Conservation (phyloP, 1,284 basidiomycete genomes). For the Hemileccinum hortonii region DNA sequence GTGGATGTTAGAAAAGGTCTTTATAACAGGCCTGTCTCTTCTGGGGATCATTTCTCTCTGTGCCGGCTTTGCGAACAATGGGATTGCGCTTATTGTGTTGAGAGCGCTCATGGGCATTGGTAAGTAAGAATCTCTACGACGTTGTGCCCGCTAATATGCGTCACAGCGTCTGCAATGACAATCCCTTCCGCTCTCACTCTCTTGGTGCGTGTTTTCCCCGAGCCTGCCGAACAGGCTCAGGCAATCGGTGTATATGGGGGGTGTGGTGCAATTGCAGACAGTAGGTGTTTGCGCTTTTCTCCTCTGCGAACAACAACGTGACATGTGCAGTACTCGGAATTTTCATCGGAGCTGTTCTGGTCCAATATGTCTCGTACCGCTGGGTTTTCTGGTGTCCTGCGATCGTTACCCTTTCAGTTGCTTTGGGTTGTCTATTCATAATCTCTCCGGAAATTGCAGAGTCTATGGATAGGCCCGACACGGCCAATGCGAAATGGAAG, state of each 20-base stretch:
- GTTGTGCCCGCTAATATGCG: slow-evolving; percentile 2
- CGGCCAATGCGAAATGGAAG: slow-evolving; percentile 18
- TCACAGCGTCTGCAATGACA: slow-evolving; percentile 41
- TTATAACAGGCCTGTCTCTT: slow-evolving; percentile 33
- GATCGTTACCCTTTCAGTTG: slow-evolving; percentile 38
- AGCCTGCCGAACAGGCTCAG: slow-evolving; percentile 44
- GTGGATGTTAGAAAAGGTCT: slow-evolving; percentile 19
- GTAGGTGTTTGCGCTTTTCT: slow-evolving; percentile 26
- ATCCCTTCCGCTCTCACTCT: slow-evolving; percentile 50
- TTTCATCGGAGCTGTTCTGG: slow-evolving; percentile 36
- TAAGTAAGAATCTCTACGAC: slow-evolving; percentile 8
- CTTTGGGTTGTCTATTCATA: slow-evolving; percentile 33
- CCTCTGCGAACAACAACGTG: no score
- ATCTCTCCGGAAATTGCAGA: slow-evolving; percentile 21
- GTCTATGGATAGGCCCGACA: background rate
- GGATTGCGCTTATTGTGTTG: slow-evolving; percentile 44
- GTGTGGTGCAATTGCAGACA: slow-evolving; percentile 44
- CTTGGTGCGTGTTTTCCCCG: slow-evolving; percentile 46
- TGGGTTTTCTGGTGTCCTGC: slow-evolving; percentile 50
- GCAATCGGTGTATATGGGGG: slow-evolving; percentile 48
- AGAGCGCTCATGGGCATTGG: slow-evolving; percentile 45
- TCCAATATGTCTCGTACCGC: slow-evolving; percentile 40
- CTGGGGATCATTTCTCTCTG: slow-evolving; percentile 41
- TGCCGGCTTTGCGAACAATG: slow-evolving; percentile 42
- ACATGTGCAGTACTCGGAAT: slow-evolving; percentile 33